These are phyloP conservation scores for Zygosaccharomyces pseudobailii DNA, from an alignment of 1,139 yeast genomes.

Conservation along the genomic window DNA sequence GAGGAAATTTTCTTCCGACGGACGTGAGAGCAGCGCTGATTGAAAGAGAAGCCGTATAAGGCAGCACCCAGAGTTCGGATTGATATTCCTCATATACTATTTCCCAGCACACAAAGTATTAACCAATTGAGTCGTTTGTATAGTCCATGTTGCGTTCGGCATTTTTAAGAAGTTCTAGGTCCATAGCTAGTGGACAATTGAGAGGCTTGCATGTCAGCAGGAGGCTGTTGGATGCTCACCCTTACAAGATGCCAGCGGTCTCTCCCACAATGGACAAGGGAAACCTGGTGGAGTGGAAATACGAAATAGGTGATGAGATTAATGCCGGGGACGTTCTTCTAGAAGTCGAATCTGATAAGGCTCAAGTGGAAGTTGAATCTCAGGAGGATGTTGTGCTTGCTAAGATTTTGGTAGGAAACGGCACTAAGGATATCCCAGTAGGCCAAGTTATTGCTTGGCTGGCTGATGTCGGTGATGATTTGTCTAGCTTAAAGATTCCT, in stretches of 20 bases:
- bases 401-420: conserved; percentile 66
- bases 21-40: not conserved
- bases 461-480: conserved; percentile 86
- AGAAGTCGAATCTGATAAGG: conserved; percentile 92
- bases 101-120: not conserved
- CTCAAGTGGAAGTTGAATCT: conserved; percentile 90
- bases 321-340: conserved; percentile 80
- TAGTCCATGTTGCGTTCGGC: conserved; percentile 9
- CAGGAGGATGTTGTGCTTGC: conserved; percentile 87
- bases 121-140: not conserved
- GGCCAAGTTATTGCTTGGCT: conserved; percentile 82
- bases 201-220: conserved; percentile 24
- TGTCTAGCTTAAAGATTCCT: conserved; percentile 60
- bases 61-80: not conserved
- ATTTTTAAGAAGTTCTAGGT: conserved; percentile 6
- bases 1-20: conserved; percentile 8
- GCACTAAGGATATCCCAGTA: conserved; percentile 75
- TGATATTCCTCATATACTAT: not conserved
- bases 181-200: conserved; percentile 5
- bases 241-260: conserved; percentile 95
- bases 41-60: not conserved
- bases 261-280: conserved; percentile 99
- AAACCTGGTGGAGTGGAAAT: conserved; percentile 92
- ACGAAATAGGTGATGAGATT: conserved; percentile 74
- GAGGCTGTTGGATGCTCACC: conserved; percentile 40